Evolutionary conservation across 768 basidiomycete species (phyloP).

Genomic region (Amanita rimosa): DNA sequence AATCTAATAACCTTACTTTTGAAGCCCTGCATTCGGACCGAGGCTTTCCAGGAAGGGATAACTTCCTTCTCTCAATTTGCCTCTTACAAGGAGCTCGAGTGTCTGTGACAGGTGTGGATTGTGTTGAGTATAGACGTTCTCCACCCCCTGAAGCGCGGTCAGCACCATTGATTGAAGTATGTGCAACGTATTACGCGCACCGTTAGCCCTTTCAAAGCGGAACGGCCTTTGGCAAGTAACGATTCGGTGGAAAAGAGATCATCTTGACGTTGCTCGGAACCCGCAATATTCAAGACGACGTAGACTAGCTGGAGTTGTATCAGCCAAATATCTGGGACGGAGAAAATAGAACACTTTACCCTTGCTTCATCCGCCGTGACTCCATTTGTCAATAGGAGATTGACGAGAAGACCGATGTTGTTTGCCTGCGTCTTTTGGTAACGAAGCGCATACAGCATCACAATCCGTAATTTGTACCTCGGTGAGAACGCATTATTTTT

Average conservation of each 20-base stretch:
- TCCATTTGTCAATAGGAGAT: slow-evolving; percentile 64
- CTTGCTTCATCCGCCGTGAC: slow-evolving; percentile 67
- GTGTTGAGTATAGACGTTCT: slow-evolving; percentile 98
- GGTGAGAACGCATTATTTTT: slow-evolving; percentile 54
- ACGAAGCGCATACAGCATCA: slow-evolving; percentile 85
- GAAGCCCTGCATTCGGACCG: slow-evolving; percentile 58
- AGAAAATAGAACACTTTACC: slow-evolving; percentile 13
- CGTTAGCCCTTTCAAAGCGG: slow-evolving; percentile 92
- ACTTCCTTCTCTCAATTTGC: slow-evolving; percentile 74
- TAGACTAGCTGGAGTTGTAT: slow-evolving; percentile 65
- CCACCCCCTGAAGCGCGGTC: slow-evolving; percentile 65
- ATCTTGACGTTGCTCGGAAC: slow-evolving; percentile 93
- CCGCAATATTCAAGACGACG: slow-evolving; percentile 84
- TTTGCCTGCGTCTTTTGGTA: slow-evolving; percentile 85
- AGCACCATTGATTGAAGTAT: neutral
- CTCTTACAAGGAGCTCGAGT: slow-evolving; percentile 79
- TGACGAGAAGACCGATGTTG: slow-evolving; percentile 74
- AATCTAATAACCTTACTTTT: slow-evolving; percentile 35
- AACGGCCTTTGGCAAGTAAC: slow-evolving; percentile 85
- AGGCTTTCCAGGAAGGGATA: slow-evolving; percentile 76
- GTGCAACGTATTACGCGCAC: slow-evolving; percentile 23
- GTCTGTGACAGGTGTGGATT: slow-evolving; percentile 90
- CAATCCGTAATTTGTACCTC: slow-evolving; percentile 80
- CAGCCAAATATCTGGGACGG: slow-evolving; percentile 8
- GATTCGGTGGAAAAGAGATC: slow-evolving; percentile 96